Conservation (phyloP, 1,284 basidiomycete genomes). For the Sanghuangporus sanghuang region DNA sequence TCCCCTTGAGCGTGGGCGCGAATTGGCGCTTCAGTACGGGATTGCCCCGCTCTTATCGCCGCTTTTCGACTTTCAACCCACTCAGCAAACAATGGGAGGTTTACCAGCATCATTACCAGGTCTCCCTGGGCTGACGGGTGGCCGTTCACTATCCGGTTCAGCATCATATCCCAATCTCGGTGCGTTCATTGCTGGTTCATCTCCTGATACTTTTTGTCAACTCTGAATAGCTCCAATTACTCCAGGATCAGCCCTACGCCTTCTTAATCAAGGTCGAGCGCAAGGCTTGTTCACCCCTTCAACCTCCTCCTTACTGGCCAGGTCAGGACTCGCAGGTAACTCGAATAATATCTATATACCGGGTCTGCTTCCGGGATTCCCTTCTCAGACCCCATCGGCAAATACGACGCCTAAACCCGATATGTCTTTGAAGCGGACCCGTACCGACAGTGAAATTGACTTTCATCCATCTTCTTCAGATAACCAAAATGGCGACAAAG, state of each 20-base stretch:
- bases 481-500: background rate
- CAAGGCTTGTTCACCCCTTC: constrained; percentile 82
- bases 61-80: constrained; percentile 88
- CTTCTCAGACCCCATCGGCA: constrained; percentile 2
- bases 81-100: constrained; percentile 55
- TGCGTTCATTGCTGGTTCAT: constrained; percentile 33
- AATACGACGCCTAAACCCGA: background rate
- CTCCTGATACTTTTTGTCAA: constrained; percentile 36
- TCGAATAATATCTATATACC: constrained; percentile 9
- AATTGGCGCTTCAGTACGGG: constrained; percentile 87
- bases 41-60: constrained; percentile 81
- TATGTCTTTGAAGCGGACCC: constrained; percentile 13
- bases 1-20: constrained; percentile 84
- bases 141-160: constrained; percentile 47
- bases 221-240: constrained; percentile 73
- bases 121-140: constrained; percentile 38
- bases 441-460: constrained; percentile 18
- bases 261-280: constrained; percentile 78
- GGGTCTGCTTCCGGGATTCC: constrained; percentile 21
- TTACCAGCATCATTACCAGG: constrained; percentile 40
- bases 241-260: constrained; percentile 73
- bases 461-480: background rate
- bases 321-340: constrained; percentile 18
- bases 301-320: constrained; percentile 42
- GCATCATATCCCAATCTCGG: constrained; percentile 37